Percentiles rank a stretch among this genome's conserved stretches.
Evolutionary conservation across 495 filamentous ascomycete genomes (phyloP).

Genomic region (Schizothecium vesticola): DNA sequence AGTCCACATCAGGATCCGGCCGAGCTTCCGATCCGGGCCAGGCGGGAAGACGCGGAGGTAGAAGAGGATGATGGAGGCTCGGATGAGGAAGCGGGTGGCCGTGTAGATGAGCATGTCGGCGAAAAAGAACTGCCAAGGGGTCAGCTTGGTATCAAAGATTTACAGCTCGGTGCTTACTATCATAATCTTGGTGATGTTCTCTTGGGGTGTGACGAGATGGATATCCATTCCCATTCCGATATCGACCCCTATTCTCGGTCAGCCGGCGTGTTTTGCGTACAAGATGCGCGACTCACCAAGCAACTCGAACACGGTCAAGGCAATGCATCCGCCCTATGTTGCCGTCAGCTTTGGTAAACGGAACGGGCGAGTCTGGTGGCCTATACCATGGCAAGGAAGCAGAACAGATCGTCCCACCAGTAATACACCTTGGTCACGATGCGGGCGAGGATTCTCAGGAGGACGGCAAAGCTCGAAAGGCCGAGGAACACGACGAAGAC

Average conservation of each 20-base stretch:
- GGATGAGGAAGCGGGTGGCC: slow-evolving; percentile 33
- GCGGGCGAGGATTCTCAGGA: slow-evolving; percentile 23
- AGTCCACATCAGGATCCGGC: slow-evolving; percentile 26
- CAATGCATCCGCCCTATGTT: slow-evolving; percentile 12
- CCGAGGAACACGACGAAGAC: slow-evolving; percentile 19
- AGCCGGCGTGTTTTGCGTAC: neutral
- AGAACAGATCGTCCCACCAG: slow-evolving; percentile 32
- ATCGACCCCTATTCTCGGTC: slow-evolving; percentile 26
- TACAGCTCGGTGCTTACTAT: neutral
- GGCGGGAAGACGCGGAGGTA: slow-evolving; percentile 47
- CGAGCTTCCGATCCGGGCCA: slow-evolving; percentile 16
- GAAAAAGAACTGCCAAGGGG: slow-evolving; percentile 17
- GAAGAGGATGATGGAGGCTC: slow-evolving; percentile 46
- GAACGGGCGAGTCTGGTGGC: neutral
- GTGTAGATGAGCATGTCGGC: slow-evolving; percentile 35
- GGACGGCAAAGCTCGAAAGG: slow-evolving; percentile 20
- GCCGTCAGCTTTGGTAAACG: neutral
- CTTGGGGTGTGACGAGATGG: slow-evolving; percentile 42
- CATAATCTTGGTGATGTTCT: slow-evolving; percentile 32
- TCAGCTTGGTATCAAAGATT: neutral
- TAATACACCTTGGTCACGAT: slow-evolving; percentile 28
- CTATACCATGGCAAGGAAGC: slow-evolving; percentile 24
- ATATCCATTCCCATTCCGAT: slow-evolving; percentile 43
- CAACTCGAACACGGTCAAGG: slow-evolving; percentile 16
- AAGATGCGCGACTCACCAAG: neutral